phyloP scores from a whole-genome alignment of 176 grass and related monocot genomes.

The Aegilops longissima region DNA sequence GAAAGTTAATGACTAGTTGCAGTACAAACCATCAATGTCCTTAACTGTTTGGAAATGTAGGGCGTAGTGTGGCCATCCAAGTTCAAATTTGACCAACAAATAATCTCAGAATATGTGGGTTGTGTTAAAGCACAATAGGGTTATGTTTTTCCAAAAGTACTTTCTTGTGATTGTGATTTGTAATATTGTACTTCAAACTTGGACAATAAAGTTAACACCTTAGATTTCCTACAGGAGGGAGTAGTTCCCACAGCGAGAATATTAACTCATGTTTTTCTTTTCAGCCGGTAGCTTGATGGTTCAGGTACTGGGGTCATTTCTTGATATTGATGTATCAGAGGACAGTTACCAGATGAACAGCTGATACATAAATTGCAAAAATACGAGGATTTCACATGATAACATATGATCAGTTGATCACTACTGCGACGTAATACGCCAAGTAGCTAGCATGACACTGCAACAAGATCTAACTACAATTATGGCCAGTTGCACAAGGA shows the following conservation, averaged over 20 bases:
- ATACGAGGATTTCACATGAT: not conserved
- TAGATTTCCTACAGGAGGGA: not conserved
- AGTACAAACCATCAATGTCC: not conserved
- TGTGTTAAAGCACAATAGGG: not conserved
- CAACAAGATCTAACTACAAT: slow-evolving; percentile 8
- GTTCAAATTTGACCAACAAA: not conserved
- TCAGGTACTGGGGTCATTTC: slow-evolving; percentile 44
- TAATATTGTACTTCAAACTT: not conserved
- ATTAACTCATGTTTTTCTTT: slow-evolving; percentile 23
- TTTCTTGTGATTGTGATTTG: not conserved
- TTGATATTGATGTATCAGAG: slow-evolving; percentile 18
- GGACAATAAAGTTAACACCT: not conserved
- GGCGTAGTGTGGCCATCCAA: not conserved
- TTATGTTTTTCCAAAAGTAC: not conserved
- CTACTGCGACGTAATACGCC: not conserved
- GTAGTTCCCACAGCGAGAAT: slow-evolving; percentile 6
- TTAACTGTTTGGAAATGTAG: not conserved
- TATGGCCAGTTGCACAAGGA: not conserved
- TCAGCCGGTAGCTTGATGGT: slow-evolving; percentile 54
- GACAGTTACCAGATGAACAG: slow-evolving; percentile 36
- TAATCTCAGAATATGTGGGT: not conserved
- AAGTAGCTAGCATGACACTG: slow-evolving; percentile 5
- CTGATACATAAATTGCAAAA: slow-evolving; percentile 5
- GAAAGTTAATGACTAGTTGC: not conserved
- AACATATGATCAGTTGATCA: not conserved